These are phyloP conservation scores for Carpinus viminea DNA, from an alignment of 306 rosid genomes.

Conservation along the genomic window DNA sequence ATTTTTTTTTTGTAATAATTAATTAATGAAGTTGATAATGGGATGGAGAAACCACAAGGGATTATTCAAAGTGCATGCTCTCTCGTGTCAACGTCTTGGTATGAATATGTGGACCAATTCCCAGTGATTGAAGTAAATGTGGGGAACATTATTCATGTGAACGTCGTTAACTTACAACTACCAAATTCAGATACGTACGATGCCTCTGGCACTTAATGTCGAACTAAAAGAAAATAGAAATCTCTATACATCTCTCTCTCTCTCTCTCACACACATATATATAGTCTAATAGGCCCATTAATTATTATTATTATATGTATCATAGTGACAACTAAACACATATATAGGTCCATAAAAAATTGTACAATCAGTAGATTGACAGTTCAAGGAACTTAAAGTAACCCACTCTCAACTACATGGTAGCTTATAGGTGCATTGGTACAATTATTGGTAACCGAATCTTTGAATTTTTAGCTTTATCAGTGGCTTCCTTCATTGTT, in stretches of 20 bases:
- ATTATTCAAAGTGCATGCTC: slow-evolving; percentile 24
- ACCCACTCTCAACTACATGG: not conserved
- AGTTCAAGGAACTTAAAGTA: not conserved
- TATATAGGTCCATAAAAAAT: not conserved
- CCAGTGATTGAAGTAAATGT: slow-evolving; percentile 81
- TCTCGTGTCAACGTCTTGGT: slow-evolving; percentile 69
- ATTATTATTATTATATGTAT: not conserved
- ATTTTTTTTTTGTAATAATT: not conserved
- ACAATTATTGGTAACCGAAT: no score
- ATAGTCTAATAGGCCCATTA: slow-evolving; percentile 7
- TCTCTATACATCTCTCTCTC: slow-evolving; percentile 36
- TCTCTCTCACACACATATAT: slow-evolving; percentile 19
- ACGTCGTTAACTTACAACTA: slow-evolving; percentile 78
- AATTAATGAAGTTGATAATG: slow-evolving; percentile 3
- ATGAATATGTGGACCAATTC: slow-evolving; percentile 77
- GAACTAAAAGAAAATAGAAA: slow-evolving; percentile 45
- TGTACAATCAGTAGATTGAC: not conserved
- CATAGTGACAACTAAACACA: slow-evolving; percentile 30
- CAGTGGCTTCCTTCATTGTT: not conserved
- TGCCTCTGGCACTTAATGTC: slow-evolving; percentile 45
- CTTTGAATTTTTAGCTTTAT: not conserved
- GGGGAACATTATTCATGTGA: slow-evolving; percentile 97
- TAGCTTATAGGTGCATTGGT: no score
- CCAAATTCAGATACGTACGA: slow-evolving; percentile 64
- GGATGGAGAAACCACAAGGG: not conserved